Percentiles rank a stretch among this genome's conserved stretches.
phyloP scores from a whole-genome alignment of 2,329 filamentous ascomycete genomes.

The Hypoxylon sp. region DNA sequence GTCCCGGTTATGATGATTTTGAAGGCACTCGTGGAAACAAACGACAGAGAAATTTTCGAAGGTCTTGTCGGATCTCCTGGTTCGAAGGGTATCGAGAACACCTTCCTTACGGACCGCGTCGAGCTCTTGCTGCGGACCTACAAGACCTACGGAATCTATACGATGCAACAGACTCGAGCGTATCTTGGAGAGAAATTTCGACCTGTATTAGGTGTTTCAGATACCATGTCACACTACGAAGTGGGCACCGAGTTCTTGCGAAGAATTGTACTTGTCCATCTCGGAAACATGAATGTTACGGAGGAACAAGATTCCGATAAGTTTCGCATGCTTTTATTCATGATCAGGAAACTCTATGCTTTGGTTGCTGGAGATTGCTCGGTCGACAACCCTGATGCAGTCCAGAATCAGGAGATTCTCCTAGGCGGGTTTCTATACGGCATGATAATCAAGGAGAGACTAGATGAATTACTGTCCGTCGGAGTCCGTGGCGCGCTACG shows the following conservation, averaged over 20 bases:
- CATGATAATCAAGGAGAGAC: slow-evolving; percentile 93
- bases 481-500: slow-evolving; percentile 67
- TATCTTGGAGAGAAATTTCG: slow-evolving; percentile 94
- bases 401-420: slow-evolving; percentile 95
- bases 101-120: slow-evolving; percentile 94
- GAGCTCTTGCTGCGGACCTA: slow-evolving; percentile 94
- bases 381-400: slow-evolving; percentile 95
- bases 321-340: slow-evolving; percentile 93
- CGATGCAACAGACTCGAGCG: slow-evolving; percentile 83
- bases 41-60: slow-evolving; percentile 96
- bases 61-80: slow-evolving; percentile 85
- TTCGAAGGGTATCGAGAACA: slow-evolving; percentile 85
- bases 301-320: slow-evolving; percentile 90
- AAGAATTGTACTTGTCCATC: slow-evolving; percentile 90
- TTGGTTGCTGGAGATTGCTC: slow-evolving; percentile 93
- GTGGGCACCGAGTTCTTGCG: slow-evolving; percentile 92
- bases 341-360: slow-evolving; percentile 95
- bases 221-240: slow-evolving; percentile 88
- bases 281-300: slow-evolving; percentile 88
- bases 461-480: slow-evolving; percentile 86
- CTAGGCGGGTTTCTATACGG: slow-evolving; percentile 94
- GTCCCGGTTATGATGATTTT: slow-evolving; percentile 96
- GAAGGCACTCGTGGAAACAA: slow-evolving; percentile 95
- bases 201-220: slow-evolving; percentile 85
- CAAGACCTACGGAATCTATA: slow-evolving; percentile 90